Evolutionary conservation across 768 basidiomycete species (phyloP), one percentile per base, ranked within the genome.

Genomic region (Agrocybe praecox): DNA sequence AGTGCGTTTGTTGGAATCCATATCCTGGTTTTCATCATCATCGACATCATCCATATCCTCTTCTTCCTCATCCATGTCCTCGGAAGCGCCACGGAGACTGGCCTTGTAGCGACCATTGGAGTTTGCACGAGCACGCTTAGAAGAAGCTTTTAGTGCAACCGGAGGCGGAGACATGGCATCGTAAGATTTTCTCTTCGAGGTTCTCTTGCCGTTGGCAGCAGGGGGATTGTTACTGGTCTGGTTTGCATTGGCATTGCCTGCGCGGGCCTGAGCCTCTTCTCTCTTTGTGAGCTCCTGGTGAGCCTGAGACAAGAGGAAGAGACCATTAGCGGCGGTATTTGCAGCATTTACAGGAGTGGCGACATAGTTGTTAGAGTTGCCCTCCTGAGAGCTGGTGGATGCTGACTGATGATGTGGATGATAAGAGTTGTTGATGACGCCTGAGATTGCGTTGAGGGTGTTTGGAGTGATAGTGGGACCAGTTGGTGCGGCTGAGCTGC

Each of bases 241-340:
- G 64, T 22, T 29, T 29, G 4, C 5, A 44, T 62, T 56, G 23
- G 69, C 67, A 53, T 69, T 74, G 55, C 74, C 75, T 48, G 85
- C 83, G 62, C 87, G 82, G 58, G 83, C 82, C 67, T 89, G 86
- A 0, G 88, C 87, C 69, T 93, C 90, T 72, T 96, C 94, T n/a
- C 93, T 86, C 76, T 96, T 96, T 34, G 92, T 92, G 57, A 97
- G 85, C 78, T 96, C 95, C 70, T 97, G 95, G 69, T 97, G 95
- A 23, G 95, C 96, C 74, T 98, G 95, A 1, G 88, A 90, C 52
- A 98, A 86, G 47, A 98, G 79, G 76, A 96, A 98, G 46, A 98
- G 84, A 23, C 96, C 95, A 68, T 96, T 97, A 50, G 94, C 90
- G 52, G 94, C 92, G 18, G 85, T 80, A 44, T 72, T 82, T 2